Base-by-base conservation (phyloP, 1,284 basidiomycete species). In the Chalciporus sp. region DNA sequence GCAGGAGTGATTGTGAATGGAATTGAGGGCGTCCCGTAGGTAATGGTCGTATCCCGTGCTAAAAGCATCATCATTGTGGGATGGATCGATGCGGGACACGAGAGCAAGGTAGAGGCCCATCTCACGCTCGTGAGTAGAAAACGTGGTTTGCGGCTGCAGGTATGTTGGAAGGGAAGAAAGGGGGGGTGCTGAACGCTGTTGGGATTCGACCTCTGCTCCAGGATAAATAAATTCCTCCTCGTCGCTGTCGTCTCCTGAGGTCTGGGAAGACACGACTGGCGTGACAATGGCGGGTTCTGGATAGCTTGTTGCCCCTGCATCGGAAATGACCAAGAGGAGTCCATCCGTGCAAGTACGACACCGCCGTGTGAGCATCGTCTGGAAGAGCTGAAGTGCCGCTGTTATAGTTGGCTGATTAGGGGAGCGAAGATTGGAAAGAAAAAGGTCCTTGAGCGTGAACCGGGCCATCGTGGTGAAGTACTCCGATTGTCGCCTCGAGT, bases 11-110 rank as follows among this genome's bases (percentile, higher is more conserved):
- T 72, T 76, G 63, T 88, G 84, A 42, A 94, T 84, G 3, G 83
- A 78, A 29, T 81, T 68, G 23, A 94, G 72, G 1, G 92, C 92
- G 63, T 96, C 94, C 12, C 80, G 77, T 35, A 96, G 78, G 70
- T 95, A 96, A 62, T 90, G 84, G 37, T 90, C 85, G 61, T 94
- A 95, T 16, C 91, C 90, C 1, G 91, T 90, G 65, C 90, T 92
- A 68, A 92, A 88, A n/a, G 80, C 81, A 57, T 92, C 88, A 26
- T 80, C 79, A 56, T 79, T 80, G 59, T 89, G 84, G 1, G 83
- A 82, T 12, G 88, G 88, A 65, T 95, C 90, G 26, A 95, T 83
- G 9, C 88, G 83, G 17, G 88, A 86, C 10, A 95, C 81, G 2
- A 96, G 82, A 5, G 85, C 78, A 52, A 92, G 80, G 64, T 95